These are phyloP conservation scores for Baeospora myosura DNA, from an alignment of 1,284 basidiomycete genomes.

Conservation along the genomic window DNA sequence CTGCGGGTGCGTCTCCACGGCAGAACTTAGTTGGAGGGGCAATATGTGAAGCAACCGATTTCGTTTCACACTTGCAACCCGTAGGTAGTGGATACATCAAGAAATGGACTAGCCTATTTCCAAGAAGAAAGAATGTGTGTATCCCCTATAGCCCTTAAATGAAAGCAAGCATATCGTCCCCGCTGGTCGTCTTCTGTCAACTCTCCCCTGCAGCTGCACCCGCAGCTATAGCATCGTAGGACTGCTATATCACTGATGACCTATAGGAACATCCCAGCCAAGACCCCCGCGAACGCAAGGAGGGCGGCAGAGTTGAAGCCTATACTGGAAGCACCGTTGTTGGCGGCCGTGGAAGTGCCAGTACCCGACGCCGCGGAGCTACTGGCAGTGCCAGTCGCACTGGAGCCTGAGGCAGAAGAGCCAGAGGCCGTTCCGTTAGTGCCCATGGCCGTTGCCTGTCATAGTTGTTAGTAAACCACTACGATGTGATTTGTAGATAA, in stretches of 20 bases:
- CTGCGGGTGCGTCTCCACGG: no score
- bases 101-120: slow-evolving; percentile 1
- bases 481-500: slow-evolving; percentile 2
- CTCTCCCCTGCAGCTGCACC: no score
- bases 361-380: no score
- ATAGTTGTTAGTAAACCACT: slow-evolving; percentile 1
- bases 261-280: slow-evolving; percentile 2
- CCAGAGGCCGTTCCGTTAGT: slow-evolving; percentile 1
- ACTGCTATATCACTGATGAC: no score
- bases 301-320: slow-evolving; percentile 7
- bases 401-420: not conserved
- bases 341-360: slow-evolving; percentile 2
- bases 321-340: slow-evolving; percentile 6
- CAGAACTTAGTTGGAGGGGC: no score
- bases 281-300: slow-evolving; percentile 2
- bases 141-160: not conserved
- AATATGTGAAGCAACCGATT: no score
- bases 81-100: not conserved
- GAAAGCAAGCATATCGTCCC: no score
- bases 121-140: not conserved
- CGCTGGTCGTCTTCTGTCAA: no score
- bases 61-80: not conserved
- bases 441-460: not conserved
- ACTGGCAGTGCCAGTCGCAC: no score
- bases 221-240: no score